Base-by-base conservation (phyloP, 768 basidiomycete genomes). In the Leccinum barrowsii region DNA sequence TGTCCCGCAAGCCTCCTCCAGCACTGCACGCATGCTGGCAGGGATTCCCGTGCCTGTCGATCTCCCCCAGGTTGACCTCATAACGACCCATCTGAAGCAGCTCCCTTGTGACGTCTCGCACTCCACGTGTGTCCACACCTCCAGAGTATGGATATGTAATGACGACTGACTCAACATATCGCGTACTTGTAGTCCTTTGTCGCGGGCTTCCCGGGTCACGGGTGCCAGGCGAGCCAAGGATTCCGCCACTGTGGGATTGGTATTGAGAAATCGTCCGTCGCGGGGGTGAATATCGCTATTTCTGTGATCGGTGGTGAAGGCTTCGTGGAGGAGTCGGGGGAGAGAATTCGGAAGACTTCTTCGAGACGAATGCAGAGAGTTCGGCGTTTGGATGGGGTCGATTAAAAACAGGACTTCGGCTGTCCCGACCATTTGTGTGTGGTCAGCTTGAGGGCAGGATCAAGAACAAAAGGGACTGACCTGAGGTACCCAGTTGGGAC, bases 1-100 rank as follows among this genome's bases (percentile, higher is more conserved):
- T 74, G 74, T 30, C 71, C 92, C 21, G 70, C 81, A 80, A 12
- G 93, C 86, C 50, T 84, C 85, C 58, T 86, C 82, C 49, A 97
- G 74, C 76, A 98, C 83, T 61, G 78, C 75, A 6, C 77, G 72
- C 37, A 95, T 81, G 37, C 82, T 82, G 22, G 77, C 73, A 0
- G 94, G 92, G 26, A 26, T 26, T 26, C 90, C 95, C 50, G 85
- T 84, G 0, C 96, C 95, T 2, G 92, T 90, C 4, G 94, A 26
- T 98, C 69, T 98, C 96, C 0, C 93, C 94, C 21, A 98, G 74
- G 64, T 89, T 90, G 53, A 95, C 84, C 71, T 98, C 91, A 70
- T 96, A 96, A 70, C 92, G 95, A 0, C 95, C 95, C 90, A 96
- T 94, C 59, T 92, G 85, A 5, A 85, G 59, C 35, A 98, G 70